Percentiles rank a stretch among this genome's conserved stretches.
These are phyloP conservation scores for Diaporthe ampelina DNA, from an alignment of 2,329 filamentous ascomycete genomes.

Conservation along the genomic window DNA sequence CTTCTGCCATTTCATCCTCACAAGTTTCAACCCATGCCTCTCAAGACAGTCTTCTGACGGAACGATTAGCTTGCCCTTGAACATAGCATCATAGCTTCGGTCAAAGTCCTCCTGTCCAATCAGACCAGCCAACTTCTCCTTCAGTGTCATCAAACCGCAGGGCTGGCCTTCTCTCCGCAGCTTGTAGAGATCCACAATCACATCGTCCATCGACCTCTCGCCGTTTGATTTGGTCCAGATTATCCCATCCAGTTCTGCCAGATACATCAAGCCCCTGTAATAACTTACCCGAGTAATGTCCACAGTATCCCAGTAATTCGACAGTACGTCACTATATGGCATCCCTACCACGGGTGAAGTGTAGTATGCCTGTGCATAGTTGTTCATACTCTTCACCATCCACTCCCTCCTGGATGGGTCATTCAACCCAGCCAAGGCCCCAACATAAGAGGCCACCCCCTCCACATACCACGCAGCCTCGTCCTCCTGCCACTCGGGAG, in stretches of 20 bases:
- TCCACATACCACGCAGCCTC: constrained; percentile 38
- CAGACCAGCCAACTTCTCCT: constrained; percentile 3
- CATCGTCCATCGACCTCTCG: constrained; percentile 36
- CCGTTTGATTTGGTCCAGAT: constrained; percentile 25
- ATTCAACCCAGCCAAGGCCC: constrained; percentile 35
- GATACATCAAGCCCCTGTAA: constrained; percentile 36
- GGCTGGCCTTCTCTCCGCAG: constrained; percentile 24
- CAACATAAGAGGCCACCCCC: constrained; percentile 38
- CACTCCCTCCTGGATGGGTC: constrained; percentile 16
- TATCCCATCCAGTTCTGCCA: constrained; percentile 35
- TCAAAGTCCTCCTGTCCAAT: constrained; percentile 15
- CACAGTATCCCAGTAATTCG: constrained; percentile 35
- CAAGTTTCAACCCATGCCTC: constrained; percentile 34
- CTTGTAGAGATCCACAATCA: constrained; percentile 40
- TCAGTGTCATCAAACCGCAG: not conserved
- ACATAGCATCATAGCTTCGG: constrained; percentile 30
- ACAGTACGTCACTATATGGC: constrained; percentile 29
- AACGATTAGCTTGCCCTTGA: constrained; percentile 36
- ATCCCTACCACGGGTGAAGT: constrained; percentile 29
- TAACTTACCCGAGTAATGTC: constrained; percentile 37
- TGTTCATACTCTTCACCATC: constrained; percentile 37
- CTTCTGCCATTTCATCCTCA: constrained; percentile 27
- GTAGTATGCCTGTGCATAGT: constrained; percentile 40
- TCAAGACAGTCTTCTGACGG: constrained; percentile 28
- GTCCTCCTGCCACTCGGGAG: constrained; percentile 13